Percentiles rank a stretch among this genome's conserved stretches.
Conservation (phyloP, 306 rosid genomes). For the Canavalia gladiata region DNA sequence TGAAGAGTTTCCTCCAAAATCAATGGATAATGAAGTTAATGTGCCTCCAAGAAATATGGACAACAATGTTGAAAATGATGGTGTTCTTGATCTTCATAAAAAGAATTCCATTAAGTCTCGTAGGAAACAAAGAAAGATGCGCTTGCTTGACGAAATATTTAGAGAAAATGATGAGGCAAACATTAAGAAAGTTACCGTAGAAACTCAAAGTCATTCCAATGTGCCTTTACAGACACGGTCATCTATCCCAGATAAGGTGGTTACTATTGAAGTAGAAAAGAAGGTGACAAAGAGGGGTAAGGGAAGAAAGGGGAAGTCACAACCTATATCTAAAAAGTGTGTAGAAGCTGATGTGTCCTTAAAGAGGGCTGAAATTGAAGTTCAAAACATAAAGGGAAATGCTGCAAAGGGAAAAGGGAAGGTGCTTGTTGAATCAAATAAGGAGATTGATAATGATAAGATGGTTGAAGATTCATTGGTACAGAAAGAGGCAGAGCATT, state of each 20-base stretch:
- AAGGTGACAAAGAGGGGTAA: constrained; percentile 36
- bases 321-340: no score
- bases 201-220: constrained; percentile 38
- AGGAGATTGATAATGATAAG: no score
- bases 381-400: constrained; percentile 48
- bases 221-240: constrained; percentile 43
- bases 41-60: constrained; percentile 49
- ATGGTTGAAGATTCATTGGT: no score
- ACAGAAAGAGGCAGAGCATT: no score
- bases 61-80: constrained; percentile 42
- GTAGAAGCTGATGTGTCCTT: background rate
- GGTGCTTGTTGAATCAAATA: no score
- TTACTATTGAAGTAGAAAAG: constrained; percentile 45
- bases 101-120: constrained; percentile 54
- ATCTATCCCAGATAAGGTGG: constrained; percentile 47
- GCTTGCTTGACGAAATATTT: constrained; percentile 65
- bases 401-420: background rate
- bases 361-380: background rate
- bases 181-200: constrained; percentile 16
- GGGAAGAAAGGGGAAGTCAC: constrained; percentile 60
- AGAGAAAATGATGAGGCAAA: constrained; percentile 50
- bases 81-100: constrained; percentile 42
- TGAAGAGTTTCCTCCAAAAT: constrained; percentile 32
- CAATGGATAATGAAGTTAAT: constrained; percentile 36
- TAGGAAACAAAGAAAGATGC: constrained; percentile 61